Percentiles rank a stretch among this genome's conserved stretches.
Conservation (phyloP, 1,139 yeast genomes). For the Nadsonia commutata region DNA sequence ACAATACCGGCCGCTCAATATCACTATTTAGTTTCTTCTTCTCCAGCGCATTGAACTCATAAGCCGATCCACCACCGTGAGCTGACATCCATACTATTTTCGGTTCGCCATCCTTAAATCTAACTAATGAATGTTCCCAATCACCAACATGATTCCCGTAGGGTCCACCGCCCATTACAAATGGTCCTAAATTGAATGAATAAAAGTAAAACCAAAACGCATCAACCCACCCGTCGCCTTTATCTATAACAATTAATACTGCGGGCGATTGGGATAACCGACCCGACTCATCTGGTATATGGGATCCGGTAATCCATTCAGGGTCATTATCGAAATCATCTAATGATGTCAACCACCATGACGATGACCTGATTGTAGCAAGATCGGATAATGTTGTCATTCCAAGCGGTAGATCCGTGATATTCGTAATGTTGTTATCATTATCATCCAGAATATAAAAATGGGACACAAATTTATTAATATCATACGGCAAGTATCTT, state of each 20-base stretch:
- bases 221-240: slow-evolving; percentile 86
- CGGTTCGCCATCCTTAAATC: slow-evolving; percentile 73
- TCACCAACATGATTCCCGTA: slow-evolving; percentile 96
- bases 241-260: slow-evolving; percentile 67
- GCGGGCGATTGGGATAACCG: slow-evolving; percentile 67
- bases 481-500: slow-evolving; percentile 69
- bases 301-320: slow-evolving; percentile 68
- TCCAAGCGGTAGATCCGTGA: slow-evolving; percentile 5
- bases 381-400: slow-evolving; percentile 5
- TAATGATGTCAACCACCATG: slow-evolving; percentile 45
- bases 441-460: slow-evolving; percentile 26
- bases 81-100: slow-evolving; percentile 97
- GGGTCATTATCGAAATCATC: slow-evolving; percentile 66
- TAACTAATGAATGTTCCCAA: slow-evolving; percentile 90
- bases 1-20: slow-evolving; percentile 51
- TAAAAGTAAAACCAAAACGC: slow-evolving; percentile 95
- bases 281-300: slow-evolving; percentile 52
- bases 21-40: slow-evolving; percentile 32
- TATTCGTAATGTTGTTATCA: slow-evolving; percentile 15
- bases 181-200: slow-evolving; percentile 88
- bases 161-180: slow-evolving; percentile 95
- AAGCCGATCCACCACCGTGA: slow-evolving; percentile 95
- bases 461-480: slow-evolving; percentile 51
- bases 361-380: no score
- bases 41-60: slow-evolving; percentile 59